Conservation (phyloP, 2,329 filamentous ascomycete species). For the Neofusicoccum parvum region DNA sequence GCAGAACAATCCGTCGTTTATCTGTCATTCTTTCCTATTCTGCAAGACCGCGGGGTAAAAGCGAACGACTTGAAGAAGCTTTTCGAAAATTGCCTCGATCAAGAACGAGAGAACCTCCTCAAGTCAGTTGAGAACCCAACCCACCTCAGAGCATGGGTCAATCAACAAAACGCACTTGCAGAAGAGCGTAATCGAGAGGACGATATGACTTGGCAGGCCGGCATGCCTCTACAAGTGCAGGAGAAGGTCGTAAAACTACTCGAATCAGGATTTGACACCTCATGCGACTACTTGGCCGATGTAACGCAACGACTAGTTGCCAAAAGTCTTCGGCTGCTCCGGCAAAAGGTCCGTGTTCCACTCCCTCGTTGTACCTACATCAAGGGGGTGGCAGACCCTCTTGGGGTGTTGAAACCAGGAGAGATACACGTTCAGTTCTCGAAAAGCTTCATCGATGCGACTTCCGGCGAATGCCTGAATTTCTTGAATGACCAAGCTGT, state of each 20-base stretch:
- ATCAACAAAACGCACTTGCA: conserved; percentile 28
- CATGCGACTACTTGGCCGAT: conserved; percentile 53
- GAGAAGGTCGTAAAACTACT: conserved; percentile 36
- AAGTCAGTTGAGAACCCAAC: conserved; percentile 54
- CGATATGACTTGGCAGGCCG: conserved; percentile 29
- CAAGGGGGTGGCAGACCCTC: conserved; percentile 71
- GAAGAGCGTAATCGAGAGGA: conserved; percentile 35
- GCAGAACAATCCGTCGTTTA: conserved; percentile 62
- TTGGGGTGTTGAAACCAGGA: conserved; percentile 59
- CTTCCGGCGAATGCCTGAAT: conserved; percentile 56
- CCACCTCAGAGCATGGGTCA: conserved; percentile 58
- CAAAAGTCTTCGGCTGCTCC: conserved; percentile 56
- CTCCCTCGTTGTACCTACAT: conserved; percentile 64
- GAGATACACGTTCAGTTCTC: conserved; percentile 73
- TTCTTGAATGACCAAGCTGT: conserved; percentile 58
- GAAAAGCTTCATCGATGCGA: conserved; percentile 56
- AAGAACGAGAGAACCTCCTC: conserved; percentile 57
- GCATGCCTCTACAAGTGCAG: conserved; percentile 27
- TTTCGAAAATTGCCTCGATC: conserved; percentile 53
- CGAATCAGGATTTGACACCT: conserved; percentile 59
- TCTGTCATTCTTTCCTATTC: conserved; percentile 67
- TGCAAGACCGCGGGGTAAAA: conserved; percentile 61
- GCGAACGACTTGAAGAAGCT: conserved; percentile 50
- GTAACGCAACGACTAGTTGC: conserved; percentile 52
- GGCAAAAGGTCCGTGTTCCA: conserved; percentile 61